Conservation (phyloP, 129 eudicot species). For the Lonicera japonica region DNA sequence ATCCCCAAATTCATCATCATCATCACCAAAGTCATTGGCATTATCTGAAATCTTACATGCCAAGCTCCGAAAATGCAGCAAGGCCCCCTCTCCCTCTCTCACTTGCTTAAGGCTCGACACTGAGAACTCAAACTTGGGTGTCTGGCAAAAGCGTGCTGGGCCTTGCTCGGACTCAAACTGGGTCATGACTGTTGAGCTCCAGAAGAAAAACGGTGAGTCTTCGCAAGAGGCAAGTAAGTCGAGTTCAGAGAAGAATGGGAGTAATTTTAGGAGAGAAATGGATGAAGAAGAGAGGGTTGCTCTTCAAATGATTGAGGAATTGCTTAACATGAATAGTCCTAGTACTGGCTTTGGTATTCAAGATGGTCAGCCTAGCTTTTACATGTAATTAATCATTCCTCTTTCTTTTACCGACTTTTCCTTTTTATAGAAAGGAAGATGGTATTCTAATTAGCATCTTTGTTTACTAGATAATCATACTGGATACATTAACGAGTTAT, state of each 20-base stretch:
- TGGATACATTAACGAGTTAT: too few relatives aligned
- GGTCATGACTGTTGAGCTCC: constrained; percentile 31
- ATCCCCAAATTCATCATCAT: background rate
- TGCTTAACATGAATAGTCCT: constrained; percentile 24
- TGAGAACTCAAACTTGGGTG: constrained; percentile 32
- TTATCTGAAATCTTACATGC: constrained; percentile 22
- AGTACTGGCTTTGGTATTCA: background rate
- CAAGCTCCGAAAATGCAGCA: constrained; percentile 29
- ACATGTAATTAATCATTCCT: background rate
- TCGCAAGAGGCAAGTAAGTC: background rate
- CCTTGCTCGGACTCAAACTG: constrained; percentile 24
- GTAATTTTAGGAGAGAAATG: background rate
- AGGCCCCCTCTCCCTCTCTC: constrained; percentile 27
- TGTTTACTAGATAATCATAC: too few relatives aligned
- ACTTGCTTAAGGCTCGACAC: constrained; percentile 37
- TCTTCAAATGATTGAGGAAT: constrained; percentile 39
- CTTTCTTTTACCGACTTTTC: too few relatives aligned
- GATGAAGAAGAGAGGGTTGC: constrained; percentile 33
- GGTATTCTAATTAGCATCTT: too few relatives aligned
- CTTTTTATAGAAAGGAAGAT: too few relatives aligned
- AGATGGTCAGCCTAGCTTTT: background rate
- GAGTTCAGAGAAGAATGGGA: background rate
- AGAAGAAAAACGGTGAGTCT: constrained; percentile 2
- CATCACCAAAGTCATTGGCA: too few relatives aligned
- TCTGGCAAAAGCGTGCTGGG: constrained; percentile 45